Base-by-base conservation (phyloP, 345 rosid species). In the Excoecaria cochinchinensis region DNA sequence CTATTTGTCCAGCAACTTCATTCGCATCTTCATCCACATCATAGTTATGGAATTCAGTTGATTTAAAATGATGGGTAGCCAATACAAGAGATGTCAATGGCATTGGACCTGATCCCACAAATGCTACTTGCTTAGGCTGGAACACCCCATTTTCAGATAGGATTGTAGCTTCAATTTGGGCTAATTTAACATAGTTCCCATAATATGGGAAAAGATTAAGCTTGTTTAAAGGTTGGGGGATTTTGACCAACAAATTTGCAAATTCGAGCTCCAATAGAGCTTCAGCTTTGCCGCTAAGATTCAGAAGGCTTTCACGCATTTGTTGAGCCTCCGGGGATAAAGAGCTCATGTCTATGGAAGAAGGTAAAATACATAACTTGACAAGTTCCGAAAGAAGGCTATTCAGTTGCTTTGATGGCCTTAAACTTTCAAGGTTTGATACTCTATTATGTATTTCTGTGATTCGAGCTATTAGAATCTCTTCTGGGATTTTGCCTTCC, bases 71-170 rank as follows among this genome's bases (percentile, higher is more conserved):
- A 46, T 83, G 51, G n/a, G 79, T 67, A 19, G 88, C 88, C 83
- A 83, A 42, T 39, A 81, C 74, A 22, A 85, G 14, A 17, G 86
- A 83, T 19, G 88, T 85, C 15, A 83, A 82, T 39, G 86, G 88
- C 86, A 85, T 78, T 63, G 86, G 84, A 53, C 88, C 88, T 0
- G 86, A 85, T 17, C 86, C 88, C 46, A 83, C 70, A 38, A 85
- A 83, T 8, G 88, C 84, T 8, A 81, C 84, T 51, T 76, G 78
- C 78, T 76, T 80, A 0, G 84, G 86, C 50, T 78, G 79, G 59
- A 71, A 40, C 15, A 78, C 55, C 0, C 78, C 81, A 52, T 79
- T 76, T 10, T 80, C 76, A 39, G 24, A 62, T 3, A 85, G 77
- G 56, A 85, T 76, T 46, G 46, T 72, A 39, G 63, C 40, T 66